A percentile compares a stretch with the other conserved stretches of the same genome.
Evolutionary conservation across 805 yeast species (phyloP).

Genomic region (Yamadazyma akitaensis): DNA sequence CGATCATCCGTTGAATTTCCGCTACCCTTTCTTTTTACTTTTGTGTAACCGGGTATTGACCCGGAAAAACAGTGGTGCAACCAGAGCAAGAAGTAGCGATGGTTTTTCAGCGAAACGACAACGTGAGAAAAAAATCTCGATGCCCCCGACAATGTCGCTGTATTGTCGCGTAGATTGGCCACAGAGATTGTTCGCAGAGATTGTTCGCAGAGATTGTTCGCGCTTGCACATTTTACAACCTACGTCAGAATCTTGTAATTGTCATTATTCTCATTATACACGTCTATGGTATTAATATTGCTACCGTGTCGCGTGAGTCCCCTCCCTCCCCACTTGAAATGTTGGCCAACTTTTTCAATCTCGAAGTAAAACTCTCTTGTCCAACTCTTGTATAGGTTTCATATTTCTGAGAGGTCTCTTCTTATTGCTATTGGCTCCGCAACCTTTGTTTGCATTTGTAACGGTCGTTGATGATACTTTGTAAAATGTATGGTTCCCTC

Average conservation of each 20-base stretch:
- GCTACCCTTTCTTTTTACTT: not conserved
- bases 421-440: not conserved
- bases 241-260: not conserved
- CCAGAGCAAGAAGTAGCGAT: too few species aligned
- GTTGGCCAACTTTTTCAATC: not conserved
- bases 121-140: too few species aligned
- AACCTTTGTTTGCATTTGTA: constrained; percentile 8
- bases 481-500: constrained; percentile 9
- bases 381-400: constrained; percentile 5
- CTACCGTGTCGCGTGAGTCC: not conserved
- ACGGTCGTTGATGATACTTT: constrained; percentile 5
- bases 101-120: too few species aligned
- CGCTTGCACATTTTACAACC: too few species aligned
- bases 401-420: constrained; percentile 2
- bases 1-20: not conserved
- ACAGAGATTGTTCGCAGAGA: not conserved
- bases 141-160: too few species aligned
- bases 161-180: too few species aligned
- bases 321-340: not conserved
- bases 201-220: not conserved
- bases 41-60: not conserved
- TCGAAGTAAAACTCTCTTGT: not conserved
- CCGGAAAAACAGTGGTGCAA: too few species aligned
- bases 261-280: not conserved
- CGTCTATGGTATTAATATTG: not conserved